Base-by-base conservation (phyloP, 2,329 filamentous ascomycete genomes). In the Nothophoma quercina region DNA sequence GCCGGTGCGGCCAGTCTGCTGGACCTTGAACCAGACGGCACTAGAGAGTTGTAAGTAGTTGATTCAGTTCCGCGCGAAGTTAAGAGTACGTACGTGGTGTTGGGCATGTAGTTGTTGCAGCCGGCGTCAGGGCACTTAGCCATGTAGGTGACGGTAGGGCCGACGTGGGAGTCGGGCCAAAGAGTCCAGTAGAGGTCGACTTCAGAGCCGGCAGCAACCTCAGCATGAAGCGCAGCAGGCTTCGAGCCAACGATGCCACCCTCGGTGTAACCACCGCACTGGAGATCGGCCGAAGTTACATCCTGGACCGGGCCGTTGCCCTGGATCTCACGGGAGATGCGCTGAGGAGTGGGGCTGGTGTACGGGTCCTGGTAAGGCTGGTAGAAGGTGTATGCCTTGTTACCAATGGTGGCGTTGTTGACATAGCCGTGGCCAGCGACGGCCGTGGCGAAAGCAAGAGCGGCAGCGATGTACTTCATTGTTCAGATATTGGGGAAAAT, bases 111-210 rank as follows among this genome's bases (percentile, higher is more conserved):
- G 45, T 72, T 71, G 45, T 79, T 77, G 66, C 83, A 85, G 1
- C 82, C 72, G 0, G 72, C 66, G 34, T 81, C 78, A 0, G 83
- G 81, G 67, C 84, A 86, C 26, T 76, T 74, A 4, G 84, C 84
- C 82, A 86, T 84, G 63, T 86, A 86, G 1, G 83, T 86, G 49
- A 86, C 74, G 1, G 81, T 68, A 1, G 83, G 83, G 0, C 84
- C 83, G 23, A 81, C 72, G 52, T 84, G 82, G 52, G 67, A 73
- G 1, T 77, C 74, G 0, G 78, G 77, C 77, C 77, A 79, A 2
- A 77, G 63, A 1, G 83, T 86, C 51, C 84, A 86, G 47, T 73
- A 73, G 3, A 86, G 75, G 8, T 77, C 79, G 28, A 86, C 81
- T 0, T 75, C 77, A 2, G 78, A 81, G 2, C 84, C 84, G 3